Evolutionary conservation across 2,329 filamentous ascomycete genomes (phyloP).

Genomic region (Ophiostoma sp.): DNA sequence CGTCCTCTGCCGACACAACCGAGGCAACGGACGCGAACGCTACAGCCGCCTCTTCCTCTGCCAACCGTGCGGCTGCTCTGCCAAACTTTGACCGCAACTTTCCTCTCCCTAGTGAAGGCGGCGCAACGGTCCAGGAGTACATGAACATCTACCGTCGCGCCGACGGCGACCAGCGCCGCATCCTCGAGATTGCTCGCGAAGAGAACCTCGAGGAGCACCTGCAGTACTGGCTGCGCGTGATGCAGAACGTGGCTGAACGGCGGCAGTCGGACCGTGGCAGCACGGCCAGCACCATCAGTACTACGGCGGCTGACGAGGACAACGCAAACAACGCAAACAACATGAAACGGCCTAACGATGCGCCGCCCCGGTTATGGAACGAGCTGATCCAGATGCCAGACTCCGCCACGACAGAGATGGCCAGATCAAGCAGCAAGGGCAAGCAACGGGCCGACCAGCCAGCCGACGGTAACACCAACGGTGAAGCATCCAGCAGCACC

Average conservation of each 20-base stretch:
- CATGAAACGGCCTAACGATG: not conserved
- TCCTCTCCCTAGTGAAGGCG: conserved; percentile 16
- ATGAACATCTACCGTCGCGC: conserved; percentile 60
- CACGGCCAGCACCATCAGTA: conserved; percentile 9
- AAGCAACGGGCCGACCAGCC: conserved; percentile 17
- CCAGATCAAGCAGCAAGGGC: conserved; percentile 23
- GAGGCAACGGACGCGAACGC: not conserved
- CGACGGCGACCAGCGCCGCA: conserved; percentile 58
- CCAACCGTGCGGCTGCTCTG: not conserved
- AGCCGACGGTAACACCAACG: conserved; percentile 15
- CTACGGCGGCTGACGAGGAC: not conserved
- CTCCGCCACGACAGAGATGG: not conserved
- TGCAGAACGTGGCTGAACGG: conserved; percentile 41
- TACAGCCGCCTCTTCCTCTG: not conserved
- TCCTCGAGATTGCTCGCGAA: conserved; percentile 61
- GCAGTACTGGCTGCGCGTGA: conserved; percentile 58
- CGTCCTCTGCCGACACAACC: not conserved
- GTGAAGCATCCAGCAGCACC: not conserved
- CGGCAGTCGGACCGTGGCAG: conserved; percentile 18
- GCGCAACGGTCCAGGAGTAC: conserved; percentile 45
- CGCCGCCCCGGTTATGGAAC: not conserved
- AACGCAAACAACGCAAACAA: not conserved
- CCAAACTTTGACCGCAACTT: conserved; percentile 15
- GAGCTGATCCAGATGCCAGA: not conserved
- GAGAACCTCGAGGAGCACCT: conserved; percentile 61